Base-by-base conservation (phyloP, 306 rosid genomes). In the Inga oerstediana region DNA sequence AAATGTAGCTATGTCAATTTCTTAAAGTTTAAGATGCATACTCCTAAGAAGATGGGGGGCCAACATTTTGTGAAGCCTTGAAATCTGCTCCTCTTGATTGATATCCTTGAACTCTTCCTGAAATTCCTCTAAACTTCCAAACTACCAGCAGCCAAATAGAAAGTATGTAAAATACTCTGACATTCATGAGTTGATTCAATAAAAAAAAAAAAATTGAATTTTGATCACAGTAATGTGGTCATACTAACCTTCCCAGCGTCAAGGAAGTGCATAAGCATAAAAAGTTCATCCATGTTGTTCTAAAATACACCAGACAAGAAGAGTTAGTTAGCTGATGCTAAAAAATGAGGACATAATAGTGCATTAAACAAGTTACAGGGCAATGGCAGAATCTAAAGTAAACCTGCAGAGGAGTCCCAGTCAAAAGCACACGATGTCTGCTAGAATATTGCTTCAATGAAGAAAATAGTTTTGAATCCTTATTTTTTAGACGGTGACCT, bases 361-460 rank as follows among this genome's bases (percentile, higher is more conserved):
- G 32, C 34, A 49, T 58, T 32, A 48, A 11, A 54, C 61, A 39
- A 83, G 67, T 46, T n/a, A 87, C 71, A 22, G 59, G 10, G 35
- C 19, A 72, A 80, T 49, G 69, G 81, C 74, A 81, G 58, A 83
- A 64, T 59, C 37, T 32, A 43, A 32, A 78, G 81, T 81, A 79
- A 70, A 92, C 94, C 94, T 92, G 97, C 80, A 92, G 97, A 27
- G 94, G 97, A 82, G 97, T 92, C 76, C 97, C 97, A 45, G 97
- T 89, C 89, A 92, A 86, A 82, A 90, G 91, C 68, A 89, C 85
- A 3, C 93, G 93, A 88, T 88, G 96, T 74, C 85, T 86, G 76
- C 86, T 87, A 24, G 70, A 73, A 79, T 88, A 92, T 78, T 92
- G 97, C 85, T 89, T 91, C 85, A 90, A 32, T 62, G 91, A 89